These are phyloP conservation scores for Prunella vulgaris DNA, from an alignment of 257 asterid genomes.

Conservation along the genomic window DNA sequence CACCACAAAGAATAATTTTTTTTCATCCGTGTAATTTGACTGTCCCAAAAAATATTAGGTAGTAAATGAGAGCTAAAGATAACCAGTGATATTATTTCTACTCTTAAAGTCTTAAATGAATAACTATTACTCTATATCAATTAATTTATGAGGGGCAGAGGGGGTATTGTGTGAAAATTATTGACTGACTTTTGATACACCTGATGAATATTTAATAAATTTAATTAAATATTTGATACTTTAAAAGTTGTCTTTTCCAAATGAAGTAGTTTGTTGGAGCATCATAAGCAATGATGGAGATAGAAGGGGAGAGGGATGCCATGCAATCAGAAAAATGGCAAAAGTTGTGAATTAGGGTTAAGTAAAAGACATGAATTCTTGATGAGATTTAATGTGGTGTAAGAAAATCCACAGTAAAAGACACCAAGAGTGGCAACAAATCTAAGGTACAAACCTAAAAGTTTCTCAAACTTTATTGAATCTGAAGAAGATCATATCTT, in stretches of 20 bases:
- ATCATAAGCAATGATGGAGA: constrained; percentile 3
- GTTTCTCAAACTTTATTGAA: constrained; percentile 28
- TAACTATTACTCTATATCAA: too few relatives aligned
- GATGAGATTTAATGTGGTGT: constrained; percentile 34
- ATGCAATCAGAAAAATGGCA: not conserved
- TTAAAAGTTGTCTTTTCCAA: constrained; percentile 10
- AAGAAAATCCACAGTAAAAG: constrained; percentile 32
- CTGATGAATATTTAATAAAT: too few relatives aligned
- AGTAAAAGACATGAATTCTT: constrained; percentile 37
- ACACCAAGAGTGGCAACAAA: constrained; percentile 45
- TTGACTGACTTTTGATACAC: too few relatives aligned
- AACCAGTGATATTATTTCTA: too few relatives aligned
- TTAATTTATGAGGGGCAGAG: too few relatives aligned
- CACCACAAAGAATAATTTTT: too few relatives aligned
- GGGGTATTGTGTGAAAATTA: too few relatives aligned
- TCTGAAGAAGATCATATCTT: constrained; percentile 36
- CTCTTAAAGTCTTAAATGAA: too few relatives aligned
- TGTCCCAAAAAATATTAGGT: too few relatives aligned
- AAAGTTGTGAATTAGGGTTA: constrained; percentile 4
- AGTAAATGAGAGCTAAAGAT: too few relatives aligned
- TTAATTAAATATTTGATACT: too few relatives aligned
- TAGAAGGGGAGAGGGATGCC: not conserved
- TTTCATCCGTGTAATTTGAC: too few relatives aligned
- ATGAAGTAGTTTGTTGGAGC: constrained; percentile 18
- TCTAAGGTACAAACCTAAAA: constrained; percentile 46